These are phyloP conservation scores for Phyllosticta ampelicida DNA, from an alignment of 2,329 filamentous ascomycete genomes.

Conservation along the genomic window DNA sequence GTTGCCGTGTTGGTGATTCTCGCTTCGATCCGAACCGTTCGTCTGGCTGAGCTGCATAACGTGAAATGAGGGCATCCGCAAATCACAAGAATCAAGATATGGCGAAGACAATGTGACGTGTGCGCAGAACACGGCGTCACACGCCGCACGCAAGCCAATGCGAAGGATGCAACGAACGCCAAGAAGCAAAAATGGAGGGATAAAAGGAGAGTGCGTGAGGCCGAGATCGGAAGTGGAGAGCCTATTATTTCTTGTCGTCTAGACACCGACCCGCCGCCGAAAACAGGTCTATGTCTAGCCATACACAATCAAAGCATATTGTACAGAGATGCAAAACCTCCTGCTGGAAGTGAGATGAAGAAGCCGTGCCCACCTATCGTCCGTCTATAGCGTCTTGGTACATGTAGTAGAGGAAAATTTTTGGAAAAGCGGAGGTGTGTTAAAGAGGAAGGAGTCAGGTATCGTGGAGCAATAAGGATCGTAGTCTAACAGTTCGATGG, in stretches of 20 bases:
- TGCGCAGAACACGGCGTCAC: not conserved
- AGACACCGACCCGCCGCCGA: constrained; percentile 6
- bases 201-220: not conserved
- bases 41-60: not conserved
- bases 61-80: not conserved
- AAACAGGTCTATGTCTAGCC: constrained; percentile 9
- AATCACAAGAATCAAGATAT: not conserved
- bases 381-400: constrained; percentile 31
- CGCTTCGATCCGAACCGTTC: constrained; percentile 5
- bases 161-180: not conserved
- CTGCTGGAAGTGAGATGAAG: not conserved
- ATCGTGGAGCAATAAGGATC: constrained; percentile 19
- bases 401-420: constrained; percentile 17
- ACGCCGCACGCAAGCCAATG: not conserved
- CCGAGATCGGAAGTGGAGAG: constrained; percentile 10
- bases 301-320: constrained; percentile 8
- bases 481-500: constrained; percentile 38
- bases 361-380: constrained; percentile 20
- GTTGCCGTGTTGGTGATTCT: not conserved
- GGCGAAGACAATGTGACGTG: constrained; percentile 1
- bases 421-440: constrained; percentile 13
- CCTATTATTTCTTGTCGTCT: constrained; percentile 7
- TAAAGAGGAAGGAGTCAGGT: constrained; percentile 9
- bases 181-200: not conserved
- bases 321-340: constrained; percentile 3